Evolutionary conservation across 108 stramenopile species (phyloP), one percentile per base, ranked within the genome.

Genomic region (Aurantiochytrium sp.): DNA sequence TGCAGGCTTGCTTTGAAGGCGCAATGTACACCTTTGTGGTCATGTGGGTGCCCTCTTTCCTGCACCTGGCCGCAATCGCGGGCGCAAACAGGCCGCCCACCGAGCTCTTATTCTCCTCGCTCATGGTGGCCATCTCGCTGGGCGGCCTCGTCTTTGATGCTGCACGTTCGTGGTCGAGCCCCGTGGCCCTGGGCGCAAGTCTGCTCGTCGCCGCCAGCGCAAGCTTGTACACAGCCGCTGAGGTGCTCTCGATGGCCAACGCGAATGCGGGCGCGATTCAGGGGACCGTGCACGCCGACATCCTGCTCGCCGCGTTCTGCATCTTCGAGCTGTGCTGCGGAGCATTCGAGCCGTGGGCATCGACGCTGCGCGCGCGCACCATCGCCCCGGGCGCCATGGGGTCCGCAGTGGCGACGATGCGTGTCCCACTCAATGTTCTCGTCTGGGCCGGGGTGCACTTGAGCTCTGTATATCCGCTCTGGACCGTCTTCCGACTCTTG

Each of bases 21-120:
- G 21, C 42, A 12, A 81, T 81, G 73, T 81, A 48, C 73, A 81
- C 73, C 36, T 81, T 81, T 81, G 73, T 81, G 39, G 39, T 48
- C 73, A 48, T 81, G 73, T 81, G 73, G 73, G 73, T 81, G 45
- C 73, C 39, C n/a, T 48, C 73, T 1, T 81, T 81, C 30, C 39
- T 81, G 6, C 45, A 41, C n/a, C 73, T 81, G 12, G 39, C 42
- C n/a, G 39, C 21, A 15, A 19, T 24, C 19, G 45, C 21, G 17
- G 45, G 19, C 24, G 27, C 21, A 17, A 24, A 6, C 10, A 81
- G 73, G 24, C 42, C 73, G 6, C 73, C 73, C 6, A 81, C 30
- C 15, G 73, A 81, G 32, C 17, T 81, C 1, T 1, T 81, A 1
- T 81, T 81, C 2, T 81, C 73, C 30, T 81, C 42, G 19, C 45